Base-by-base conservation (phyloP, 805 yeast species). In the Cyberlindnera lachancei region DNA sequence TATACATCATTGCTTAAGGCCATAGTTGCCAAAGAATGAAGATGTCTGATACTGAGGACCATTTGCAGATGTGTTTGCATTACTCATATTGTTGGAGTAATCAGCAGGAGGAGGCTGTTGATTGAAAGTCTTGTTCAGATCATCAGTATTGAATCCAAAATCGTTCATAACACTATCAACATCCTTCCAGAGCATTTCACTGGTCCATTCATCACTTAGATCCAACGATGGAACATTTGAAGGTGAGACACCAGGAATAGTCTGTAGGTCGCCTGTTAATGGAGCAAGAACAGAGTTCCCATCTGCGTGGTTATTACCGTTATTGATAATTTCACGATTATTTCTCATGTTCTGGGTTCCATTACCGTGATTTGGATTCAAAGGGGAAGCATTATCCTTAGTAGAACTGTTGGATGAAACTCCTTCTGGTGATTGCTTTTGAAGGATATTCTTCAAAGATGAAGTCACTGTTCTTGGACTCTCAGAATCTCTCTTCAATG, bases 101-200 rank as follows among this genome's bases (percentile, higher is more conserved):
- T 7, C n/a, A 9, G 24, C 24, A 22, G 24, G 13, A 9, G 24
- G 7, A n/a, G 13, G 10, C n/a, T 7, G n/a, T 12, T n/a, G n/a
- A 13, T 16, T 23, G 18, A 17, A 8, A 4, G 27, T 23, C 22
- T 33, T 28, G 17, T 36, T 35, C 19, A 40, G 21, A 26, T 45
- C 48, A 23, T 44, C 53, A 12, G 85, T 76, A 43, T 82, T 84
- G 61, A 86, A 86, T 5, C 95, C 96, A 58, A 85, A 86, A 50
- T 85, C 94, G 50, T 82, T 84, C 95, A 86, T 84, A 36, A 86
- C 82, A 29, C 84, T 67, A 42, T 85, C 94, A 18, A 86, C 88
- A 50, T 86, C 94, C 49, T 79, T 81, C 87, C 68, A 64, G 3
- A 64, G 57, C 50, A 59, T 52, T 23, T 63, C 68, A 14, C 59